Conservation (phyloP, 331 rosid genomes). For the Prunus yedoensis region DNA sequence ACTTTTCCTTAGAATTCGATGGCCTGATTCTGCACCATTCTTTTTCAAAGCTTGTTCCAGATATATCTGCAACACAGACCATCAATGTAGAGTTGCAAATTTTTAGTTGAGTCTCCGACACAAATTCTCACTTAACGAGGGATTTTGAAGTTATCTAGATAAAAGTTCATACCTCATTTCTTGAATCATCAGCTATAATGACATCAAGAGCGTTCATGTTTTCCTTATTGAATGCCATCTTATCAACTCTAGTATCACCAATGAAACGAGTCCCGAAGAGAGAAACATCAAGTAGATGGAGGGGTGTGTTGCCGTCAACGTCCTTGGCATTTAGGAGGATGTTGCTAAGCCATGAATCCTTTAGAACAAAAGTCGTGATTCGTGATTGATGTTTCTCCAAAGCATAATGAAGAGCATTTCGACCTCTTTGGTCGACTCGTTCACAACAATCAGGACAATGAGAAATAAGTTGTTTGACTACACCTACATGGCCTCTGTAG, state of each 20-base stretch:
- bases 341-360: background rate
- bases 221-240: background rate
- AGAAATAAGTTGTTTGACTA: too few species aligned
- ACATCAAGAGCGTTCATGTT: background rate
- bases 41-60: background rate
- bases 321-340: background rate
- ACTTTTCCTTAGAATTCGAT: background rate
- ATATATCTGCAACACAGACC: background rate
- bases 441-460: conserved; percentile 7
- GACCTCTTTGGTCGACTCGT: background rate
- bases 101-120: too few species aligned
- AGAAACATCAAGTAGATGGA: too few species aligned
- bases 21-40: background rate
- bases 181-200: background rate
- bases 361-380: background rate
- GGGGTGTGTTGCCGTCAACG: background rate
- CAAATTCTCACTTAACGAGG: too few species aligned
- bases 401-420: conserved; percentile 9
- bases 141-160: too few species aligned
- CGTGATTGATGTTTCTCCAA: background rate
- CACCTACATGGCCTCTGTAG: too few species aligned
- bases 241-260: background rate
- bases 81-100: too few species aligned
- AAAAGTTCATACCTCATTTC: too few species aligned
- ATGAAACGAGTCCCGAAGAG: too few species aligned